A percentile compares a stretch with the other conserved stretches of the same genome.
phyloP scores from a whole-genome alignment of 129 eudicot species.

The Flaveria trinervia region DNA sequence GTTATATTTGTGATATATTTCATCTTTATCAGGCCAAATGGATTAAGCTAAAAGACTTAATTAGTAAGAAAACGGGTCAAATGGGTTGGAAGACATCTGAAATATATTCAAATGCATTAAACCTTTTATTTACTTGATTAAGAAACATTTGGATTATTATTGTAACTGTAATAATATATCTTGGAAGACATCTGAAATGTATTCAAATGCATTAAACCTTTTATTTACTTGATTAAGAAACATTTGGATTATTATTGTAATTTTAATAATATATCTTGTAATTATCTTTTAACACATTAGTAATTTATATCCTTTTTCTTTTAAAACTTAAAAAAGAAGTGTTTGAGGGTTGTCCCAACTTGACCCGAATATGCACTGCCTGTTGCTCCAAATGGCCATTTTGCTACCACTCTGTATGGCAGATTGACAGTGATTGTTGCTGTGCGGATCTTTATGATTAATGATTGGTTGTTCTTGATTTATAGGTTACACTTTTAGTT shows the following conservation, averaged over 20 bases:
- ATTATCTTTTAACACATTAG: neutral
- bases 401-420: neutral
- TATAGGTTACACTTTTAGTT: slow-evolving; percentile 89
- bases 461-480: slow-evolving; percentile 12
- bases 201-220: slow-evolving; percentile 16
- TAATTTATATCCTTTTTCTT: neutral
- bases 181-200: neutral
- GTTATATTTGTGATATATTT: neutral
- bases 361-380: slow-evolving; percentile 3
- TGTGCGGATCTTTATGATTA: slow-evolving; percentile 14
- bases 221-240: neutral
- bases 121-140: neutral
- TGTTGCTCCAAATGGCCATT: neutral
- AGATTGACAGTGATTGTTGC: neutral
- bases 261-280: neutral
- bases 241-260: neutral
- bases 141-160: neutral
- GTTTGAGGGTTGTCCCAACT: neutral
- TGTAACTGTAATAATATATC: neutral
- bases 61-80: neutral
- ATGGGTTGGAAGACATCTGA: neutral
- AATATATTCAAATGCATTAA: slow-evolving; percentile 18
- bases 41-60: neutral
- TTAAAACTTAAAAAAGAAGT: neutral
- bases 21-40: slow-evolving; percentile 8